phyloP scores from a whole-genome alignment of 75 land plant genomes.

The Selaginella moellendorffii region DNA sequence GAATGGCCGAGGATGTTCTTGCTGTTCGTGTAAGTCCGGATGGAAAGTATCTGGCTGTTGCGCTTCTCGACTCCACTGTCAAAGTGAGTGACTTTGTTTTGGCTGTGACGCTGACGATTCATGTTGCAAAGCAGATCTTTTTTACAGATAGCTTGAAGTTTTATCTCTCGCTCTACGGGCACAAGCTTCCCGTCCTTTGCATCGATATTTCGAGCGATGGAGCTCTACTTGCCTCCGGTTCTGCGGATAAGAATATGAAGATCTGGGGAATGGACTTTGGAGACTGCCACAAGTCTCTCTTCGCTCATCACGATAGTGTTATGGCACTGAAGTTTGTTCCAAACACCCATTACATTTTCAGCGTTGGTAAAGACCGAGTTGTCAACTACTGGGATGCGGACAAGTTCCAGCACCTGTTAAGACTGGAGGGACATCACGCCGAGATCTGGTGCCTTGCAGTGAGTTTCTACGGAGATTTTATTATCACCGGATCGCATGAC shows the following conservation, averaged over 20 bases:
- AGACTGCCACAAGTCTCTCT: conserved; percentile 91
- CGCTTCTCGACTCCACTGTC: conserved; percentile 65
- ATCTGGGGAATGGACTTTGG: conserved; percentile 99
- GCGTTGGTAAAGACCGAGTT: conserved; percentile 90
- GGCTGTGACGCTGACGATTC: too few species aligned
- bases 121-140: conserved; percentile 44
- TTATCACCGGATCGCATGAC: conserved; percentile 94
- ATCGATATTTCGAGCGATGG: conserved; percentile 99
- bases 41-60: conserved; percentile 74
- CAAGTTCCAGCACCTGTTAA: conserved; percentile 89
- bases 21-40: conserved; percentile 61
- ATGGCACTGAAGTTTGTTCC: conserved; percentile 39
- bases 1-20: conserved; percentile 76
- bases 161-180: conserved; percentile 80
- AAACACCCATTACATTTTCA: conserved; percentile 92
- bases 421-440: conserved; percentile 95
- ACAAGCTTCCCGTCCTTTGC: conserved; percentile 79
- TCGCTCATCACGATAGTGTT: conserved; percentile 91
- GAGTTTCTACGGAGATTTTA: conserved; percentile 79
- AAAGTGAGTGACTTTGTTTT: conserved; percentile 31
- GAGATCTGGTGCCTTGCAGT: conserved; percentile 83
- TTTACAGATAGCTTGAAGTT: conserved; percentile 74
- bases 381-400: conserved; percentile 99
- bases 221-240: conserved; percentile 79
- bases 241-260: conserved; percentile 93